Percentiles rank a stretch among this genome's conserved stretches.
Evolutionary conservation across 306 rosid species (phyloP).

Genomic region (Cyamopsis tetragonoloba): DNA sequence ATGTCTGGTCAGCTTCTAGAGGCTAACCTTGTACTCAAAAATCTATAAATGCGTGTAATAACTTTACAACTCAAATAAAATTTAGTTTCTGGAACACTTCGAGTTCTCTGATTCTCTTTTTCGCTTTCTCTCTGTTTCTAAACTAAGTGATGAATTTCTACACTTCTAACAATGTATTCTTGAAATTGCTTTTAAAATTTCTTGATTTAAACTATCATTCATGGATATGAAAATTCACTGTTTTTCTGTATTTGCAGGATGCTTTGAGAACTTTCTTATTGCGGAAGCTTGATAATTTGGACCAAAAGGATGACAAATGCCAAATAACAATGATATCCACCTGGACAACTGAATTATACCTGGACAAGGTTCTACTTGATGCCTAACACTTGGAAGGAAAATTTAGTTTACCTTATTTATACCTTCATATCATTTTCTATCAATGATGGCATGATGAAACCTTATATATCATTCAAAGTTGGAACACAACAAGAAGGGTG

Average conservation of each 20-base stretch:
- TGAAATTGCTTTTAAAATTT: neutral
- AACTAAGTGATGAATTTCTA: too few species aligned
- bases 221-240: neutral
- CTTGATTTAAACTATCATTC: constrained; percentile 14
- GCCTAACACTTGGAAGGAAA: constrained; percentile 29
- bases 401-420: constrained; percentile 11
- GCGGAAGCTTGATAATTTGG: constrained; percentile 85
- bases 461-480: neutral
- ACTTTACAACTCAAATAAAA: too few species aligned
- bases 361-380: constrained; percentile 76
- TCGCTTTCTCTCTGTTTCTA: too few species aligned
- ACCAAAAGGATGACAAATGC: constrained; percentile 86
- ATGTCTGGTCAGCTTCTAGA: too few species aligned
- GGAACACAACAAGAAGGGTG: constrained; percentile 22
- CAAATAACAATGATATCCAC: constrained; percentile 99
- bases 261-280: constrained; percentile 85
- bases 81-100: too few species aligned
- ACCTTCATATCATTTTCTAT: constrained; percentile 3
- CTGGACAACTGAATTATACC: constrained; percentile 90
- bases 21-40: too few species aligned
- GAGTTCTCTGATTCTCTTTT: too few species aligned
- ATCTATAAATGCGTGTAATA: too few species aligned
- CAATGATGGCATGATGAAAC: constrained; percentile 9
- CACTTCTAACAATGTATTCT: too few species aligned
- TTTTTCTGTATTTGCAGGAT: constrained; percentile 57